Base-by-base conservation (phyloP, 495 filamentous ascomycete genomes). In the Xylaria nigripes region DNA sequence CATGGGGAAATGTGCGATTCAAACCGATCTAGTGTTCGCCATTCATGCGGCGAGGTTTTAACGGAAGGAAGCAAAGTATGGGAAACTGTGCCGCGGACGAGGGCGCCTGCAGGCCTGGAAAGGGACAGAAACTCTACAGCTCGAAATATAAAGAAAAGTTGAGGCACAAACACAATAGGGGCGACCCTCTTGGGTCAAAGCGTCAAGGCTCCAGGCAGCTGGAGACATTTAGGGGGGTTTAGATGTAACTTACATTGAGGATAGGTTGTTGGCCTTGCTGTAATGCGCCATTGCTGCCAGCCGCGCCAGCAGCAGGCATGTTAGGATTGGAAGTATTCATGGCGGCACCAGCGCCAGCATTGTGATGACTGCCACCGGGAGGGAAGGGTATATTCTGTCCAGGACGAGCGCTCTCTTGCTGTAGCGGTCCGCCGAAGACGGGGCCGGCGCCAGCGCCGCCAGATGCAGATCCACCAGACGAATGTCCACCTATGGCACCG, bases 201-300 rank as follows among this genome's bases (percentile, higher is more conserved):
- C 5, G 2, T 7, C 2, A 15, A 34, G 2, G 6, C 13, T 6
- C 12, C 6, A 34, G 12, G 32, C 12, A 15, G 32, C 12, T 15
- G 2, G n/a, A 2, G 36, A n/a, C n/a, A 18, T 22, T 15, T 8
- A 9, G 3, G 19, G 15, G 16, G 22, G 12, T 16, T 12, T 40
- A 15, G 5, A 12, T 3, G 15, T n/a, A 46, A 32, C 51, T 79
- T 71, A 89, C 86, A 71, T 96, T 96, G 24, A 96, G 70, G 57
- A 96, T 96, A 15, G 91, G 91, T 66, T 96, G 90, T 67, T 96
- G 91, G n/a, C 89, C 90, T 68, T 90, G 86, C 10, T 82, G 79
- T 54, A 86, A 80, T 16, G 45, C 47, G n/a, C 47, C 47, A 34
- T 50, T 56, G 12, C 21, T 50, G n/a, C 67, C 66, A 23, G 62